Conservation (phyloP, 78 protist species). For the Emiliania huxleyi region DNA sequence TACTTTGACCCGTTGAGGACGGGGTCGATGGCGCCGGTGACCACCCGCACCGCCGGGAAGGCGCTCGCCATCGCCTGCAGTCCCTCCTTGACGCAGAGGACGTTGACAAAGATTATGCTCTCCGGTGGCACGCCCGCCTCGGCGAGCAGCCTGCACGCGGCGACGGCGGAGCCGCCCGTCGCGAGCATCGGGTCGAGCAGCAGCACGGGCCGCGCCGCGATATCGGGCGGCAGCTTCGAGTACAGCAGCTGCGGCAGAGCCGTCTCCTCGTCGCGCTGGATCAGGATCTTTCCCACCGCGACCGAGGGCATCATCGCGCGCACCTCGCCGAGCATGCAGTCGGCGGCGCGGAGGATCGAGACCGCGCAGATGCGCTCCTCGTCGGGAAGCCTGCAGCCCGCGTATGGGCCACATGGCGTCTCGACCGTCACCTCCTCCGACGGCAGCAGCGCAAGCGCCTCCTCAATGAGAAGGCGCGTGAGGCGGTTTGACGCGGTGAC, state of each 20-base stretch:
- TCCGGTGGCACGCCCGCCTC: background rate
- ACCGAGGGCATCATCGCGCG: background rate
- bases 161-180: constrained; percentile 37
- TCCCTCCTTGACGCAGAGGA: background rate
- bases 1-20: background rate
- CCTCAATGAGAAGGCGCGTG: background rate
- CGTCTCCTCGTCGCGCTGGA: constrained; percentile 46
- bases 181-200: constrained; percentile 48
- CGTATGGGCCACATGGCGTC: background rate
- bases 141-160: background rate
- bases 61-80: background rate
- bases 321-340: background rate
- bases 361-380: background rate
- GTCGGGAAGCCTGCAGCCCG: background rate
- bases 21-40: constrained; percentile 7
- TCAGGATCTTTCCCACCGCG: constrained; percentile 33
- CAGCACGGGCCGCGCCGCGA: background rate
- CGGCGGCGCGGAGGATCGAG: constrained; percentile 41
- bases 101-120: background rate
- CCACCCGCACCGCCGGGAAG: background rate
- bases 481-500: background rate
- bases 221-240: constrained; percentile 1
- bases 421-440: background rate
- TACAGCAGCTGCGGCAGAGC: constrained; percentile 16
- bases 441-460: background rate